These are phyloP conservation scores for Candida yuanshanica DNA, from an alignment of 805 yeast genomes.

Conservation along the genomic window DNA sequence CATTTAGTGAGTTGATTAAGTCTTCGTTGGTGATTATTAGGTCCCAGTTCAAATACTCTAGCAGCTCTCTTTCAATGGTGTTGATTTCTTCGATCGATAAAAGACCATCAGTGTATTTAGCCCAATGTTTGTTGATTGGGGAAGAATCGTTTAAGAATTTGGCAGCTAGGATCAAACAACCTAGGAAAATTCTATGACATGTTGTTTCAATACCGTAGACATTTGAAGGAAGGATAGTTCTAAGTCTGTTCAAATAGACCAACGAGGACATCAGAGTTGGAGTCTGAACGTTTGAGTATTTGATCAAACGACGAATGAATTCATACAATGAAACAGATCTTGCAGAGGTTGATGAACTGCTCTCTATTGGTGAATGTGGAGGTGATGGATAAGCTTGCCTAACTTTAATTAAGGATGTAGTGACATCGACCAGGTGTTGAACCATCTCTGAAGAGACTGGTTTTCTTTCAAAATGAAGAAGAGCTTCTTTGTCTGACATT, in stretches of 20 bases:
- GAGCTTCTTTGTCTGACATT: constrained; percentile 44
- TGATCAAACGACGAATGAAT: constrained; percentile 70
- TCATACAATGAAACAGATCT: constrained; percentile 35
- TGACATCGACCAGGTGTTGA: constrained; percentile 50
- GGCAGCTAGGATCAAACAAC: constrained; percentile 86
- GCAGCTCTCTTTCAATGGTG: constrained; percentile 84
- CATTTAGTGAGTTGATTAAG: constrained; percentile 60
- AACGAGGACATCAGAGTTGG: constrained; percentile 92
- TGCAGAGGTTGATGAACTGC: not conserved
- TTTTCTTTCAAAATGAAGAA: constrained; percentile 46
- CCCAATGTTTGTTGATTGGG: constrained; percentile 96
- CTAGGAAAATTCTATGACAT: constrained; percentile 86
- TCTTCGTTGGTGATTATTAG: constrained; percentile 67
- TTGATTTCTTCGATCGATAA: constrained; percentile 75
- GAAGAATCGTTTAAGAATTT: constrained; percentile 89
- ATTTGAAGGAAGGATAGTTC: constrained; percentile 74
- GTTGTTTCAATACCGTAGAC: constrained; percentile 92
- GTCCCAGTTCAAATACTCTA: constrained; percentile 82
- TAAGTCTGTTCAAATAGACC: constrained; percentile 73
- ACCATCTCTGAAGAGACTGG: constrained; percentile 57
- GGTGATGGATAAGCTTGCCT: constrained; percentile 31
- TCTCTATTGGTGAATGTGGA: constrained; percentile 30
- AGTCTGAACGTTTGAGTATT: constrained; percentile 86
- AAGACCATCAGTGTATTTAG: constrained; percentile 84
- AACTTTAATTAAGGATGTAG: constrained; percentile 49